Evolutionary conservation across 2,329 filamentous ascomycete genomes (phyloP).

Genomic region (Fusarium torulosum): DNA sequence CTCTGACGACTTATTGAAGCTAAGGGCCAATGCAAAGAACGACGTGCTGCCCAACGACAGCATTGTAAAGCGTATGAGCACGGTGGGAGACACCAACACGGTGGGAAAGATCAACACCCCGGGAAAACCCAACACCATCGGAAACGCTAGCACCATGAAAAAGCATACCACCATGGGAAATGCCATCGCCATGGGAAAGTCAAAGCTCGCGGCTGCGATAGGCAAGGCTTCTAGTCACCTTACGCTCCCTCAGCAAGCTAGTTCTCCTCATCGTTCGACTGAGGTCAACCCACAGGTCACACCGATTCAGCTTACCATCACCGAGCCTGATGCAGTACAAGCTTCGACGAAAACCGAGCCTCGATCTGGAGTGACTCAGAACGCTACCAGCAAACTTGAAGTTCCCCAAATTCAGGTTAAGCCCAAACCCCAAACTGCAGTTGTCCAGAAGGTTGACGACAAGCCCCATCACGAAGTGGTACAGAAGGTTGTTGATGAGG

Average conservation of each 20-base stretch:
- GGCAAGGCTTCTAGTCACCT: conserved; percentile 1
- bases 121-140: not conserved
- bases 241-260: not conserved
- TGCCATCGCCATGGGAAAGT: not conserved
- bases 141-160: not conserved
- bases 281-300: not conserved
- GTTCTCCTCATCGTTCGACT: not conserved
- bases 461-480: not conserved
- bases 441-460: not conserved
- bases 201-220: not conserved
- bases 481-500: not conserved
- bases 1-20: conserved; percentile 21
- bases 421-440: conserved; percentile 15
- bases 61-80: not conserved
- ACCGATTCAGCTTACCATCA: not conserved
- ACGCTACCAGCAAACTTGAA: not conserved
- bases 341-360: not conserved
- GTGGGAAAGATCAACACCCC: not conserved
- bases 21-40: conserved; percentile 7
- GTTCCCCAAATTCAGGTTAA: not conserved
- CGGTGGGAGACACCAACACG: not conserved
- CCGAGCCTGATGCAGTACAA: not conserved
- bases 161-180: not conserved
- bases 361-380: not conserved
- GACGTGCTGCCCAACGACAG: not conserved